Percentiles rank a stretch among this genome's conserved stretches.
Conservation (phyloP, 805 yeast species). For the Ogataea populi-albae region DNA sequence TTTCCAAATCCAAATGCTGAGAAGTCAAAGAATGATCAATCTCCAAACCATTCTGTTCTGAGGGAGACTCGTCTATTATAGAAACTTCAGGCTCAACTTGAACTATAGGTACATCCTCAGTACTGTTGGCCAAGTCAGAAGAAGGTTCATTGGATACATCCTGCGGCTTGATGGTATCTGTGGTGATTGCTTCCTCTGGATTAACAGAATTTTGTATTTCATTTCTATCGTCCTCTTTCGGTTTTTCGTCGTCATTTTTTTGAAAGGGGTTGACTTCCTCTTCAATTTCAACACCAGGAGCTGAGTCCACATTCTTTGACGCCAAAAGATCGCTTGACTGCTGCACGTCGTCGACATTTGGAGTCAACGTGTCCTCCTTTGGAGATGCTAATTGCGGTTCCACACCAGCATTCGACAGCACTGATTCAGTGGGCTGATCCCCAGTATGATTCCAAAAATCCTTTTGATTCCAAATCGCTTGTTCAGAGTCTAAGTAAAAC, state of each 20-base stretch:
- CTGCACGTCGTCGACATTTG: too few species aligned
- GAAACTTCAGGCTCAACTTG: conserved; percentile 1
- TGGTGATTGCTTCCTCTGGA: background rate
- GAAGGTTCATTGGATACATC: background rate
- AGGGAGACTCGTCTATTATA: too few species aligned
- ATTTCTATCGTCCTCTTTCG: background rate
- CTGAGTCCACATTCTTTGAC: too few species aligned
- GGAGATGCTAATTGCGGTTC: background rate
- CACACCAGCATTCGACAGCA: background rate
- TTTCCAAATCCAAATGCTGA: too few species aligned
- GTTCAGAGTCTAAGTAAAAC: conserved; percentile 61
- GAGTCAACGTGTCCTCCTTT: background rate
- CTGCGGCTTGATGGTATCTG: background rate
- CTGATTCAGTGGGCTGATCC: too few species aligned
- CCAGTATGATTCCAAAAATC: conserved; percentile 45
- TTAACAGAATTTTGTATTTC: background rate
- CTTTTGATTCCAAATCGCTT: conserved; percentile 40
- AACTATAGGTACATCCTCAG: background rate
- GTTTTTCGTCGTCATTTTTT: too few species aligned
- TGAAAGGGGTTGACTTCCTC: too few species aligned
- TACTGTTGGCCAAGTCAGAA: background rate
- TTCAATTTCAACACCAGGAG: too few species aligned
- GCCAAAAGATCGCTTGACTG: background rate
- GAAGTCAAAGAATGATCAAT: too few species aligned
- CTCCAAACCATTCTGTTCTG: too few species aligned